phyloP scores from a whole-genome alignment of 352 stramenopile species.

The Phytophthora constricta region DNA sequence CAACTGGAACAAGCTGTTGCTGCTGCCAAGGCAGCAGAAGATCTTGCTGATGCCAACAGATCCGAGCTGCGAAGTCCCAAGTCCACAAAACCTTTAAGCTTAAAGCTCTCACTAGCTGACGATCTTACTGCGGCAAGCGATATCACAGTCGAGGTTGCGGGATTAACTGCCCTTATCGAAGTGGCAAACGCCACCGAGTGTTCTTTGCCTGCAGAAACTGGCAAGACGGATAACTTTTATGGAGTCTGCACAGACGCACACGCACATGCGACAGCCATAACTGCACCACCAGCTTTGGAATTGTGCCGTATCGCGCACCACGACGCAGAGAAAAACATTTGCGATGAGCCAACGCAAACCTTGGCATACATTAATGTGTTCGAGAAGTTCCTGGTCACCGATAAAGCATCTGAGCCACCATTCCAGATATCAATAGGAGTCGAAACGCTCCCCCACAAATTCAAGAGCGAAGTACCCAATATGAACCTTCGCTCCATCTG shows the following conservation, averaged over 20 bases:
- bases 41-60: neutral
- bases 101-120: neutral
- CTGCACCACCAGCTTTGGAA: too few species aligned
- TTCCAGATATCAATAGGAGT: neutral
- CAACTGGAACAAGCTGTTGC: constrained; percentile 36
- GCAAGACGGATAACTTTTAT: neutral
- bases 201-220: neutral
- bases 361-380: neutral
- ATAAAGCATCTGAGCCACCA: neutral
- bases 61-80: neutral
- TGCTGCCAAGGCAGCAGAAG: constrained; percentile 6
- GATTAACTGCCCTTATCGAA: neutral
- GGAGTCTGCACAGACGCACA: neutral
- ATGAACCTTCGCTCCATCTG: constrained; percentile 7
- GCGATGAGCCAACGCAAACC: neutral
- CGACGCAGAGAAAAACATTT: neutral
- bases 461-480: constrained; percentile 20
- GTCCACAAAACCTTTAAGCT: neutral
- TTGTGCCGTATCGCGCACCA: neutral
- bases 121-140: neutral
- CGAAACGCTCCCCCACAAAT: neutral
- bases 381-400: neutral
- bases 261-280: neutral
- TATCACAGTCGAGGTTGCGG: neutral
- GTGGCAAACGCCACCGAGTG: neutral